Conservation (phyloP, 768 basidiomycete species). For the Fomitopsis serialis region DNA sequence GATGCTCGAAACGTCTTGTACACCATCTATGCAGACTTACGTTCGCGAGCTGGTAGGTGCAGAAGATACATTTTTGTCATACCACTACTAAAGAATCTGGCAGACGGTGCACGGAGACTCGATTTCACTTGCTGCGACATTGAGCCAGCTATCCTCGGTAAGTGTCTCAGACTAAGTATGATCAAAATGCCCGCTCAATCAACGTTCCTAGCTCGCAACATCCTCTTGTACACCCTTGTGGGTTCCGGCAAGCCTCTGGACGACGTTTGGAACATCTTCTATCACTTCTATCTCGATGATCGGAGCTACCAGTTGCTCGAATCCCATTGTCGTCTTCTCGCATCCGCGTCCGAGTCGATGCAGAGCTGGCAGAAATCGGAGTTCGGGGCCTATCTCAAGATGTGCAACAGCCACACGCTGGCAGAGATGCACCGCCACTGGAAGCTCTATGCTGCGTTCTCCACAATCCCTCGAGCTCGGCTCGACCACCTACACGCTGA, state of each 20-base stretch:
- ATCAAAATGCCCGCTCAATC: not conserved
- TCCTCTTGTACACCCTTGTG: slow-evolving; percentile 10
- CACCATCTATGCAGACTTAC: slow-evolving; percentile 8
- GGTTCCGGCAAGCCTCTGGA: not conserved
- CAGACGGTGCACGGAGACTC: not conserved
- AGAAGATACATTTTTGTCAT: not conserved
- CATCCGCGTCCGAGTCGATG: not conserved
- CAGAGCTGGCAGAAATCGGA: slow-evolving; percentile 6
- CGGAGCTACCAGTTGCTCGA: not conserved
- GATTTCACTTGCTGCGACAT: slow-evolving; percentile 15
- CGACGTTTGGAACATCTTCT: slow-evolving; percentile 12
- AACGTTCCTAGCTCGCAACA: slow-evolving; percentile 10
- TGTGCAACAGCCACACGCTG: slow-evolving; percentile 8
- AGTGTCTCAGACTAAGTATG: not conserved
- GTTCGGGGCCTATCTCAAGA: slow-evolving; percentile 4
- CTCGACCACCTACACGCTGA: slow-evolving; percentile 16
- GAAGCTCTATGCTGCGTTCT: slow-evolving; percentile 25
- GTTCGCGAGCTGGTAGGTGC: not conserved
- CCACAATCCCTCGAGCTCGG: slow-evolving; percentile 19
- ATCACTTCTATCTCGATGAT: slow-evolving; percentile 11
- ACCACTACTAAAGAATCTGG: not conserved
- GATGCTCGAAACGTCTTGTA: slow-evolving; percentile 14
- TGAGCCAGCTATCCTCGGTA: slow-evolving; percentile 15
- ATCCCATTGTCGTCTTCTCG: slow-evolving; percentile 8
- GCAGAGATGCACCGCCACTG: slow-evolving; percentile 13